Conservation (phyloP, 192 early-diverging fungal species). For the Backusella tarrabulga region DNA sequence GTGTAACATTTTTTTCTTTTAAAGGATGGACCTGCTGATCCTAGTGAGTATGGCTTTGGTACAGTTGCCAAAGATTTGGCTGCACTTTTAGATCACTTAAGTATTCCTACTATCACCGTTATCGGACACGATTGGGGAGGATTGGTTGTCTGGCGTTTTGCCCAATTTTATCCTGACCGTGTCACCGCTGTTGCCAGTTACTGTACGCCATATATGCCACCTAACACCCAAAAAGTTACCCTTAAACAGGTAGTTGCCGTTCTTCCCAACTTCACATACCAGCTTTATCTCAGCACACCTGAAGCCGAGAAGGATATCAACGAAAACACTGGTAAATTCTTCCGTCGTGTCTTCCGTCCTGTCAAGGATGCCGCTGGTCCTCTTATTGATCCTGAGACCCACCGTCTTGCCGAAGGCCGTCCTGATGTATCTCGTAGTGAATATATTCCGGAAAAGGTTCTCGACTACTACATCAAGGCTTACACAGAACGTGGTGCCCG, state of each 20-base stretch:
- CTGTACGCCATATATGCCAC: conserved; percentile 54
- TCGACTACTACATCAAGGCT: conserved; percentile 52
- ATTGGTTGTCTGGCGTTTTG: conserved; percentile 49
- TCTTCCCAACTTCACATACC: conserved; percentile 54
- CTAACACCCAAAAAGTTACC: conserved; percentile 30
- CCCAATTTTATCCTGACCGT: conserved; percentile 58
- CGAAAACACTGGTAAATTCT: conserved; percentile 31
- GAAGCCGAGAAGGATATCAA: conserved; percentile 47
- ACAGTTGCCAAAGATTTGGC: conserved; percentile 52
- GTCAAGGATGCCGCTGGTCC: conserved; percentile 9
- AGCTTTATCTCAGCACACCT: conserved; percentile 37
- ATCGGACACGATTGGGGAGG: conserved; percentile 76
- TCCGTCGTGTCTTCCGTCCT: conserved; percentile 32
- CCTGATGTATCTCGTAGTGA: conserved; percentile 6
- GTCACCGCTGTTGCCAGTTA: conserved; percentile 48
- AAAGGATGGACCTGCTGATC: conserved; percentile 22
- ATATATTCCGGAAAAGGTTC: conserved; percentile 34
- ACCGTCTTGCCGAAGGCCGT: conserved; percentile 19
- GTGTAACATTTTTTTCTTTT: background rate
- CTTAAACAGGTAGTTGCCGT: conserved; percentile 45
- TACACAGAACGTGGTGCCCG: conserved; percentile 44
- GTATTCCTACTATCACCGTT: conserved; percentile 48
- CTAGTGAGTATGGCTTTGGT: conserved; percentile 44
- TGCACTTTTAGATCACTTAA: conserved; percentile 56
- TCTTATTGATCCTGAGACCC: conserved; percentile 17